These are phyloP conservation scores for Eutypa lata DNA, from an alignment of 2,329 filamentous ascomycete species.

Conservation along the genomic window DNA sequence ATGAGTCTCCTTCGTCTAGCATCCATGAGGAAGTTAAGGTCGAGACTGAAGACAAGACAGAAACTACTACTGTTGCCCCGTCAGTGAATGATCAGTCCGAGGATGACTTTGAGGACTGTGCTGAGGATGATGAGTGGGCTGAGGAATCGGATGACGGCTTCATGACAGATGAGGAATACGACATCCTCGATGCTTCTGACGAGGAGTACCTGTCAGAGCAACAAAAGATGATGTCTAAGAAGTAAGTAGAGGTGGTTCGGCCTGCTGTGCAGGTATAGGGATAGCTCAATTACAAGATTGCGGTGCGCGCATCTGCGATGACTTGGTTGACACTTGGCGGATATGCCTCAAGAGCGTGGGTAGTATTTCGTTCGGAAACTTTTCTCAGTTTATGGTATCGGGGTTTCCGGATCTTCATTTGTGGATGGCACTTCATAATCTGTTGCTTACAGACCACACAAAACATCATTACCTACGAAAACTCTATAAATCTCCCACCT, in stretches of 20 bases:
- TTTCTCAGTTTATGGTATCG: neutral
- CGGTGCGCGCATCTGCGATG: neutral
- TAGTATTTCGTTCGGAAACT: neutral
- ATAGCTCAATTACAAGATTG: neutral
- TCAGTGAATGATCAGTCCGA: constrained; percentile 34
- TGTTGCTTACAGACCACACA: neutral
- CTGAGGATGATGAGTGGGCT: constrained; percentile 58
- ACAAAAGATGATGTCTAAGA: constrained; percentile 34
- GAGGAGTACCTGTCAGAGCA: constrained; percentile 70
- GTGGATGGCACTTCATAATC: neutral
- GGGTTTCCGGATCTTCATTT: neutral
- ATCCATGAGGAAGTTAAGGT: constrained; percentile 64
- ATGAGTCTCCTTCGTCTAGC: constrained; percentile 82
- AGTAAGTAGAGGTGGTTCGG: constrained; percentile 12
- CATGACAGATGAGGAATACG: constrained; percentile 96
- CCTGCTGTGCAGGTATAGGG: constrained; percentile 1
- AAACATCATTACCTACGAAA: neutral
- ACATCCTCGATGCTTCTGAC: constrained; percentile 92
- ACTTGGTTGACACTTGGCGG: neutral
- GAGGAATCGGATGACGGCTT: constrained; percentile 70
- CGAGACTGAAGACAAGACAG: constrained; percentile 48
- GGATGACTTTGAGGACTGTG: constrained; percentile 52
- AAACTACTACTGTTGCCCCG: constrained; percentile 31
- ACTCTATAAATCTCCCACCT: neutral
- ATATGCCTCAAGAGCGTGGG: neutral